Evolutionary conservation across 169 alveolate species (phyloP).

Genomic region (Plasmodium vinckei): DNA sequence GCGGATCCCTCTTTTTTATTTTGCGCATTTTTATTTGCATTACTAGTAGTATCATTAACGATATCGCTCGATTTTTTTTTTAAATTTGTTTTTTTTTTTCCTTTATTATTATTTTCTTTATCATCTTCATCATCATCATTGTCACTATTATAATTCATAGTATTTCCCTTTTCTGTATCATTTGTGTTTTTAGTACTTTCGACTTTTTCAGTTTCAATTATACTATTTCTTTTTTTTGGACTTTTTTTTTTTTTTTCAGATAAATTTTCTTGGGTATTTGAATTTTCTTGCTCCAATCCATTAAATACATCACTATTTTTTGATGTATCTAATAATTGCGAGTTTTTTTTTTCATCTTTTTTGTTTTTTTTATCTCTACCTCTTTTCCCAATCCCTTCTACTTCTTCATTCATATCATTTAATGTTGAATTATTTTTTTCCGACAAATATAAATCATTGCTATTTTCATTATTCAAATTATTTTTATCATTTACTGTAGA

Average conservation of each 20-base stretch:
- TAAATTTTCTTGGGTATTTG: too few species aligned
- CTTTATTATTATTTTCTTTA: conserved; percentile 3
- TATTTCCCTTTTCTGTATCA: neutral
- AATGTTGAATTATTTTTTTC: too few species aligned
- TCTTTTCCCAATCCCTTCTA: too few species aligned
- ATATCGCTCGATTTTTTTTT: neutral
- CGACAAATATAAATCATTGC: too few species aligned
- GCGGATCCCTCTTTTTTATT: conserved; percentile 15
- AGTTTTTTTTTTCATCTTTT: too few species aligned
- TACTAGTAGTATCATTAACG: conserved; percentile 11
- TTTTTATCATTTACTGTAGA: too few species aligned
- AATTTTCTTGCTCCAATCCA: too few species aligned
- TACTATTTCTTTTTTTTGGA: neutral
- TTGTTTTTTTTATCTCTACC: too few species aligned
- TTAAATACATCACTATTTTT: too few species aligned
- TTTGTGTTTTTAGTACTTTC: neutral
- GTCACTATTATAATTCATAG: neutral
- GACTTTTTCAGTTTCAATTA: neutral
- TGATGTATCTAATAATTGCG: too few species aligned
- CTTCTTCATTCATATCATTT: too few species aligned
- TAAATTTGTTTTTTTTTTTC: neutral
- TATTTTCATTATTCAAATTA: too few species aligned
- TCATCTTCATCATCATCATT: neutral
- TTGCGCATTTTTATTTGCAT: conserved; percentile 12
- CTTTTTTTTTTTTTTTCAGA: neutral